phyloP scores from a whole-genome alignment of 192 early-diverging fungal genomes.

The Entomortierella beljakovae region DNA sequence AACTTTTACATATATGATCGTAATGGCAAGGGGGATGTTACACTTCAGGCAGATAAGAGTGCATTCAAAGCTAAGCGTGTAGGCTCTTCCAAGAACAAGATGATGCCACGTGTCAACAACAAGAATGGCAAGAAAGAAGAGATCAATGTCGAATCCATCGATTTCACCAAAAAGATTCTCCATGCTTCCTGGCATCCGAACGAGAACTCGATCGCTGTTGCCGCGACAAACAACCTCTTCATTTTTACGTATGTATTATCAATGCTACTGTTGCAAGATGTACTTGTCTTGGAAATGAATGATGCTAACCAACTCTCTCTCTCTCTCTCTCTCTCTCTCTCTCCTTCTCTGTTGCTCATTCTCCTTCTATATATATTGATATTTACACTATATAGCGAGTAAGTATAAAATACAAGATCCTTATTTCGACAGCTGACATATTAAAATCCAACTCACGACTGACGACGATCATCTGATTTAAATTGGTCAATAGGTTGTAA shows the following conservation, averaged over 20 bases:
- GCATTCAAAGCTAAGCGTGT: slow-evolving; percentile 96
- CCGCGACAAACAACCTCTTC: slow-evolving; percentile 99
- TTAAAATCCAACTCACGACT: no score
- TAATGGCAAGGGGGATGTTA: slow-evolving; percentile 81
- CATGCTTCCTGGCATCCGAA: slow-evolving; percentile 99
- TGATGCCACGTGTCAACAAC: slow-evolving; percentile 43
- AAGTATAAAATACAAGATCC: neutral
- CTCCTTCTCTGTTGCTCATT: neutral
- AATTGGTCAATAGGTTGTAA: no score
- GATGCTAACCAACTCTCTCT: neutral
- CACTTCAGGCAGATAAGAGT: slow-evolving; percentile 97
- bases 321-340: neutral
- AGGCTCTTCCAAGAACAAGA: slow-evolving; percentile 84
- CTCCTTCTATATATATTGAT: neutral
- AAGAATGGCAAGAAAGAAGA: slow-evolving; percentile 70
- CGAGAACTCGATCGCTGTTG: slow-evolving; percentile 97
- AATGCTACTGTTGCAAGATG: neutral
- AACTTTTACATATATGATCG: slow-evolving; percentile 97
- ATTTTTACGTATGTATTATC: slow-evolving; percentile 78
- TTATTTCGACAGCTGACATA: no score
- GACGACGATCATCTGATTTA: no score
- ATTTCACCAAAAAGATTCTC: slow-evolving; percentile 97
- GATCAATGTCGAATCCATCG: slow-evolving; percentile 86
- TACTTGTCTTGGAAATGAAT: neutral
- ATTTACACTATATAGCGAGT: neutral